A percentile compares a stretch with the other conserved stretches of the same genome.
These are phyloP conservation scores for Hemisphaericaspora xylanilytica DNA, from an alignment of 1,139 yeast genomes.

Conservation along the genomic window DNA sequence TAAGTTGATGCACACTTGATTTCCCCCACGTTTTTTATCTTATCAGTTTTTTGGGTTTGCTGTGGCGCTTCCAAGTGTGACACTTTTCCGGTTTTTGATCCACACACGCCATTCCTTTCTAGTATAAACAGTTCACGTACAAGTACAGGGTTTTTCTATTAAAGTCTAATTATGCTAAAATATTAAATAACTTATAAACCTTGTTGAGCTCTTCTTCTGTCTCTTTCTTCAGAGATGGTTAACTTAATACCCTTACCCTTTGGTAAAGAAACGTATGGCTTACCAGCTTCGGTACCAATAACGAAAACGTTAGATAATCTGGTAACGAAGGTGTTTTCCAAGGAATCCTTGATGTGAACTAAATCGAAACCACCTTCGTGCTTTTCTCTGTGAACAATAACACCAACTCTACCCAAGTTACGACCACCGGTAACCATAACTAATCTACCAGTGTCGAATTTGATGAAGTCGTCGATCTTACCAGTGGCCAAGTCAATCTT, in stretches of 20 bases:
- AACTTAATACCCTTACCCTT: conserved; percentile 99
- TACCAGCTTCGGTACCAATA: conserved; percentile 91
- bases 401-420: conserved; percentile 99
- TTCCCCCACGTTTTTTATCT: neutral
- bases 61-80: neutral
- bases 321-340: conserved; percentile 97
- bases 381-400: conserved; percentile 95
- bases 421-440: conserved; percentile 99
- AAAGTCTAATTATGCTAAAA: conserved; percentile 5
- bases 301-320: conserved; percentile 96
- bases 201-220: conserved; percentile 88
- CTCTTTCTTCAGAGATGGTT: conserved; percentile 98
- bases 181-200: conserved; percentile 33
- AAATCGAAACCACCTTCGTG: conserved; percentile 99
- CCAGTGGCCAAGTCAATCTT: conserved; percentile 95
- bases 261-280: conserved; percentile 97
- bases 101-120: too few relatives aligned
- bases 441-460: conserved; percentile 93
- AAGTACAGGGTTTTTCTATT: conserved; percentile 3
- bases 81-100: neutral
- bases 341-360: conserved; percentile 96
- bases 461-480: conserved; percentile 86
- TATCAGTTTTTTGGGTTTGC: neutral
- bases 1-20: too few relatives aligned
- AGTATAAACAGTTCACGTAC: neutral